phyloP scores from a whole-genome alignment of 345 rosid genomes.

The Melaleuca alternifolia region DNA sequence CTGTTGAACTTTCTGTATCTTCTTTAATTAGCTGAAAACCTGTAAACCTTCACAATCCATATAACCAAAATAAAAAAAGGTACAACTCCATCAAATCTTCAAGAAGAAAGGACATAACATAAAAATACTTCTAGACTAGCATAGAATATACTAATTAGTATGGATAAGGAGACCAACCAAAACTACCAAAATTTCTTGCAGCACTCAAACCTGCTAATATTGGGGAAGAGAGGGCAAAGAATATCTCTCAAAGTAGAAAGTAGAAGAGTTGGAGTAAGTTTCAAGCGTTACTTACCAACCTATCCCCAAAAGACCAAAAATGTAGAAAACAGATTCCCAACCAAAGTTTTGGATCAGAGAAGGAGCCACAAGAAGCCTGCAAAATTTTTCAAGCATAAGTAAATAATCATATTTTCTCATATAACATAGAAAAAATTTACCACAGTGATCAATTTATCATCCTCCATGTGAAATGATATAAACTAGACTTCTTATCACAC shows the following conservation, averaged over 20 bases:
- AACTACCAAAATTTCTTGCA: neutral
- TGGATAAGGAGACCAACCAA: neutral
- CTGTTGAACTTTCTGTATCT: constrained; percentile 25
- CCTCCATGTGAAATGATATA: neutral
- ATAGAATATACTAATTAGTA: neutral
- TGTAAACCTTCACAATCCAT: constrained; percentile 51
- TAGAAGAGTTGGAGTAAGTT: neutral
- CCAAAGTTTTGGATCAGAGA: constrained; percentile 72
- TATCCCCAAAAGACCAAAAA: constrained; percentile 70
- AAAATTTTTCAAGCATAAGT: neutral
- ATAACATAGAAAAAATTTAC: neutral
- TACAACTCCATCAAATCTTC: constrained; percentile 1
- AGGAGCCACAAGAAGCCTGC: constrained; percentile 95
- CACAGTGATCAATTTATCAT: neutral
- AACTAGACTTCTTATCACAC: neutral
- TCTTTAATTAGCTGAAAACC: constrained; percentile 55
- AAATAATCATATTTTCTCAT: neutral
- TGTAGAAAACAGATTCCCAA: constrained; percentile 89
- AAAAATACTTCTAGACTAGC: neutral
- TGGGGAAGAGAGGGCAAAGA: neutral
- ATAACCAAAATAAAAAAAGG: neutral
- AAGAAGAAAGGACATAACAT: neutral
- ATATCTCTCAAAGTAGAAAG: neutral
- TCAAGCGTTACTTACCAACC: constrained; percentile 50
- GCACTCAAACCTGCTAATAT: neutral